A percentile compares a stretch with the other conserved stretches of the same genome.
These are phyloP conservation scores for Auriculariales sp. DNA, from an alignment of 768 basidiomycete species.

Conservation along the genomic window DNA sequence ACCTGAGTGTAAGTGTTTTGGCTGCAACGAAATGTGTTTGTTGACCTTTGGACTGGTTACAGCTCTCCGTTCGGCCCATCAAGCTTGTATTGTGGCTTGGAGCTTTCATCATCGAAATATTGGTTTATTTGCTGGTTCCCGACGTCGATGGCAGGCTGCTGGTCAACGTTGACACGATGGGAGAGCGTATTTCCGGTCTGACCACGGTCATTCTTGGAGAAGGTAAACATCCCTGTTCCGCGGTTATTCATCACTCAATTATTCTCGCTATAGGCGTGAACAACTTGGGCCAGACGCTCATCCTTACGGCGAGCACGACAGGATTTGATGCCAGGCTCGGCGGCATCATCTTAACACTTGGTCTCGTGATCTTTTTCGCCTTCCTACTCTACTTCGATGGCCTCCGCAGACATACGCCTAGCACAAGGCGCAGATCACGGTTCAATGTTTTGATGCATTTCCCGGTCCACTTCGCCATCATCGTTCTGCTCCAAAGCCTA, in stretches of 20 bases:
- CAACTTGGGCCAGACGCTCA: background rate
- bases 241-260: background rate
- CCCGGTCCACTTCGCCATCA: background rate
- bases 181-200: background rate
- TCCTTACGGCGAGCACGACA: background rate
- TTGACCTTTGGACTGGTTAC: no score
- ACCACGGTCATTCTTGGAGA: background rate
- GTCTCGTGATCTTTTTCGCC: background rate
- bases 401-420: no score
- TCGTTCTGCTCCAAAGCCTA: background rate
- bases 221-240: background rate
- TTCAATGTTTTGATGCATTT: background rate
- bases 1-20: background rate
- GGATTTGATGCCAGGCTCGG: background rate
- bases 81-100: background rate
- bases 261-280: background rate
- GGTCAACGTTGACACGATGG: background rate
- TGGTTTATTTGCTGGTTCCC: background rate
- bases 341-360: background rate
- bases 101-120: background rate
- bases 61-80: background rate
- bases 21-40: no score
- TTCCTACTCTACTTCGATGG: background rate
- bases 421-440: background rate
- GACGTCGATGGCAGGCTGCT: background rate